These are phyloP conservation scores for Hydnum rufescens DNA, from an alignment of 768 basidiomycete species.

Conservation along the genomic window DNA sequence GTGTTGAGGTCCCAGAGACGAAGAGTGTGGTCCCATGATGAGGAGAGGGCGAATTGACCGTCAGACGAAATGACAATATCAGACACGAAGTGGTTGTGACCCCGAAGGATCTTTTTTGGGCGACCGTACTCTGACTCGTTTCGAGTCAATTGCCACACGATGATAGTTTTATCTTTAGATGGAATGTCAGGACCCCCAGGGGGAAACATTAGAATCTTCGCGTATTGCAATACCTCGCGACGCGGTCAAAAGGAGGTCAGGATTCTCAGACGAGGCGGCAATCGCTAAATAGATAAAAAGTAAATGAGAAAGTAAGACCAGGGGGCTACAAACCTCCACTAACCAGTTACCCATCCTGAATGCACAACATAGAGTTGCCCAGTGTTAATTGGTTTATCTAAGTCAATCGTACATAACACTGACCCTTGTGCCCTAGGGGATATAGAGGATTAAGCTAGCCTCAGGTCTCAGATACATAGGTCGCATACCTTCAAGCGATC, in stretches of 20 bases:
- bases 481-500: background rate
- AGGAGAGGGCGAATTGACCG: constrained; percentile 96
- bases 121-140: constrained; percentile 81
- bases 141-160: constrained; percentile 97
- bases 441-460: background rate
- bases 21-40: constrained; percentile 99
- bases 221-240: constrained; percentile 53
- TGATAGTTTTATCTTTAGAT: constrained; percentile 87
- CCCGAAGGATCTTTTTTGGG: constrained; percentile 93
- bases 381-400: background rate
- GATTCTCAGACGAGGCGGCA: constrained; percentile 95
- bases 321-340: background rate
- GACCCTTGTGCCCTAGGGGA: background rate
- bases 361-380: background rate
- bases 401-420: background rate
- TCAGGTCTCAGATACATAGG: background rate
- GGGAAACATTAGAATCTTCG: background rate
- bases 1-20: constrained; percentile 99
- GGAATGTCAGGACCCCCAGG: too few species aligned
- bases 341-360: constrained; percentile 1
- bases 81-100: constrained; percentile 98
- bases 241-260: constrained; percentile 96
- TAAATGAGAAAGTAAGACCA: background rate
- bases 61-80: constrained; percentile 98
- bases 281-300: constrained; percentile 32